Percentiles rank a stretch among this genome's conserved stretches.
Conservation (phyloP, 345 rosid species). For the Geranium brycei region DNA sequence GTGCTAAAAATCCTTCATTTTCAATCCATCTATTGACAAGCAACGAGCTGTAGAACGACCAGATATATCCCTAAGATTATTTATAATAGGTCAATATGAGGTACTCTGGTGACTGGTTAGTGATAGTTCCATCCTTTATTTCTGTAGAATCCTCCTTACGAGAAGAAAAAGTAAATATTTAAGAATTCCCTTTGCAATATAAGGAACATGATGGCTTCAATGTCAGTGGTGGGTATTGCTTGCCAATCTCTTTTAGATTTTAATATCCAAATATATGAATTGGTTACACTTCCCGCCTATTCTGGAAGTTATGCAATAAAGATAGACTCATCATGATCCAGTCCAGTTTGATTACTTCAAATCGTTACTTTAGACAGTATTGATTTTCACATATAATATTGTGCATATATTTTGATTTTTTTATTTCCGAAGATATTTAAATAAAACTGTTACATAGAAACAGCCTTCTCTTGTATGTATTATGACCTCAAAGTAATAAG, state of each 20-base stretch:
- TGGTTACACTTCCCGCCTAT: too few relatives aligned
- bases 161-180: background rate
- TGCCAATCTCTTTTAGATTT: conserved; percentile 2
- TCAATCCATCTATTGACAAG: too few relatives aligned
- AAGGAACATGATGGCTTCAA: background rate
- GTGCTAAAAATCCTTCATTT: too few relatives aligned
- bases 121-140: too few relatives aligned
- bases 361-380: background rate
- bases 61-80: too few relatives aligned
- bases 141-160: too few relatives aligned
- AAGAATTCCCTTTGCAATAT: background rate
- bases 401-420: background rate
- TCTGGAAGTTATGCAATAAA: background rate
- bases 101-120: too few relatives aligned
- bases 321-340: background rate
- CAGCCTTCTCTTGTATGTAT: background rate
- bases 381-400: too few relatives aligned
- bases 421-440: background rate
- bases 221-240: background rate
- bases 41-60: too few relatives aligned
- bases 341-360: background rate
- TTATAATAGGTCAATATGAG: too few relatives aligned
- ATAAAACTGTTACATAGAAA: background rate
- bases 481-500: background rate
- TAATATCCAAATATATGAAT: background rate